These are phyloP conservation scores for Eucalyptus globulus DNA, from an alignment of 345 rosid species.

Conservation along the genomic window DNA sequence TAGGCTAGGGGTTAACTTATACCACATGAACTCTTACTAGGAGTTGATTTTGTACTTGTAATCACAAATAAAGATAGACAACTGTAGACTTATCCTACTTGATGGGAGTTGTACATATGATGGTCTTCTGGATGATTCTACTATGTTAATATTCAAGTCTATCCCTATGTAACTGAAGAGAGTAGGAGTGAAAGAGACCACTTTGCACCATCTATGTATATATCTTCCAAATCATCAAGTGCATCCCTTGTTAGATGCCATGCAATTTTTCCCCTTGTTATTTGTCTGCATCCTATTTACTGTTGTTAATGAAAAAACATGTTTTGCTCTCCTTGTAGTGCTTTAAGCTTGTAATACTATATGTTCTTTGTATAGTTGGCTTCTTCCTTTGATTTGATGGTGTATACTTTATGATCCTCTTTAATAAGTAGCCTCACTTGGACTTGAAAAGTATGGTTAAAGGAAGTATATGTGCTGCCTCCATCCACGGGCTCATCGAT, in stretches of 20 bases:
- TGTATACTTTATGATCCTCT: neutral
- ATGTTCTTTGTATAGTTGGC: neutral
- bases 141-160: no score
- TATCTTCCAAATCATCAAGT: no score
- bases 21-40: neutral
- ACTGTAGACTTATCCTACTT: neutral
- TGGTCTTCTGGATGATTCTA: neutral
- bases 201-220: no score
- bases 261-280: neutral
- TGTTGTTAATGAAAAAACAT: neutral
- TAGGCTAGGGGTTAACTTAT: neutral
- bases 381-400: neutral
- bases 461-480: constrained; percentile 3
- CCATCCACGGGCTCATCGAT: constrained; percentile 12
- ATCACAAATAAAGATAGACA: neutral
- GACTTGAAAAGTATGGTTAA: neutral
- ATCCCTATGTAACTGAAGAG: no score
- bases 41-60: neutral
- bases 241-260: neutral
- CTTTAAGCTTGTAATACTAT: neutral
- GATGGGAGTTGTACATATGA: neutral
- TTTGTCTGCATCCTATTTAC: neutral
- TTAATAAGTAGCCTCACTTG: neutral
- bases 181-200: no score
- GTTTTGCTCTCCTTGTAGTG: neutral